phyloP scores from a whole-genome alignment of 2,329 filamentous ascomycete species.

The Dryadomyces quercus-mongolicae region DNA sequence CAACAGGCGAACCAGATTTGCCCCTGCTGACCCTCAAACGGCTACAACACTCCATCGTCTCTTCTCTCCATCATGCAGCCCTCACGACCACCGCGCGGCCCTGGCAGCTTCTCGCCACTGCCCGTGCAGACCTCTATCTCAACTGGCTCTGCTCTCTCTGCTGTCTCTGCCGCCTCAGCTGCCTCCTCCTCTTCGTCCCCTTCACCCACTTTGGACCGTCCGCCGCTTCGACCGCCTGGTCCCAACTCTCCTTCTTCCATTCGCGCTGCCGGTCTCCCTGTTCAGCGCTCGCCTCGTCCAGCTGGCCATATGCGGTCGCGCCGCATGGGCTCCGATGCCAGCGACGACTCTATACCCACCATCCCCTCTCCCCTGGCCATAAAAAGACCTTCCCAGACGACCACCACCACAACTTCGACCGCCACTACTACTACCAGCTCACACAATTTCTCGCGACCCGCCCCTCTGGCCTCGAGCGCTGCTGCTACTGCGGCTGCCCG shows the following conservation, averaged over 20 bases:
- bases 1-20: neutral
- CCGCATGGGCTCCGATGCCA: conserved; percentile 12
- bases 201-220: conserved; percentile 14
- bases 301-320: neutral
- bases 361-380: conserved; percentile 25
- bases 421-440: too few species aligned
- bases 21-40: neutral
- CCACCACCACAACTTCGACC: neutral
- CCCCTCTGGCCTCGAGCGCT: neutral
- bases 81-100: conserved; percentile 31
- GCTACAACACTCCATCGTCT: neutral
- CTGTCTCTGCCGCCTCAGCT: conserved; percentile 7
- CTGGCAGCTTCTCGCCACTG: conserved; percentile 45
- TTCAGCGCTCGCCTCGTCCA: conserved; percentile 31
- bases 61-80: conserved; percentile 30
- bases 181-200: conserved; percentile 6
- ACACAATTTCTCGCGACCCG: too few species aligned
- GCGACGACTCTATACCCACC: conserved; percentile 24
- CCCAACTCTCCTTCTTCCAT: conserved; percentile 15
- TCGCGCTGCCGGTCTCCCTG: conserved; percentile 20
- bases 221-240: conserved; percentile 17
- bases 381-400: conserved; percentile 20
- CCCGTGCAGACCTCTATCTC: conserved; percentile 18
- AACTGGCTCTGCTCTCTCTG: neutral
- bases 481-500: too few species aligned